A percentile compares a stretch with the other conserved stretches of the same genome.
Evolutionary conservation across 495 filamentous ascomycete species (phyloP).

Genomic region (Clohesyomyces aquaticus): DNA sequence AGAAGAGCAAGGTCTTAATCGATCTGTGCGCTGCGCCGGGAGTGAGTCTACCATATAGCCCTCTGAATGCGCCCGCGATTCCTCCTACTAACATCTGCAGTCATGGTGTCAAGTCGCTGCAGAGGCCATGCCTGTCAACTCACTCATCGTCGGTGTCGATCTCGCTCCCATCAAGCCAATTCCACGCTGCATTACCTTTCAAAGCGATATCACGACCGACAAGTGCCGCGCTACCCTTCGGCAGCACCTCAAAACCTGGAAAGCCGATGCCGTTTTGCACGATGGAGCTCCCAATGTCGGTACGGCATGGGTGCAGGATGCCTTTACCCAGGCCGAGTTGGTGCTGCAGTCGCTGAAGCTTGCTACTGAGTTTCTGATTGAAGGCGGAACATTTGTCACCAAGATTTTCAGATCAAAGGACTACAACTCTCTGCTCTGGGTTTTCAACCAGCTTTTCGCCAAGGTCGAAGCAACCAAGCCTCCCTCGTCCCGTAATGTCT

Average conservation of each 20-base stretch:
- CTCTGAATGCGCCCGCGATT: neutral
- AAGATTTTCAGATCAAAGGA: slow-evolving; percentile 99
- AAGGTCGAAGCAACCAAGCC: slow-evolving; percentile 98
- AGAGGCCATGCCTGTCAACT: slow-evolving; percentile 88
- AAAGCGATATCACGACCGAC: slow-evolving; percentile 97
- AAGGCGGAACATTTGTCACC: slow-evolving; percentile 93
- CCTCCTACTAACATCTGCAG: slow-evolving; percentile 44
- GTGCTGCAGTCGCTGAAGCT: slow-evolving; percentile 88
- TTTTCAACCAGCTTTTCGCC: slow-evolving; percentile 93
- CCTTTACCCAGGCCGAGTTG: slow-evolving; percentile 96
- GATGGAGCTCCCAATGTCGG: slow-evolving; percentile 98
- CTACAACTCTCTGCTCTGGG: slow-evolving; percentile 95
- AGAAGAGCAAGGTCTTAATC: slow-evolving; percentile 91
- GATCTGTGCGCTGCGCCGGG: slow-evolving; percentile 98
- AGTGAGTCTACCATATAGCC: slow-evolving; percentile 56
- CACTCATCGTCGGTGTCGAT: slow-evolving; percentile 93
- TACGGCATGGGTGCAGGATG: slow-evolving; percentile 97
- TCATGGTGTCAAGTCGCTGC: slow-evolving; percentile 99
- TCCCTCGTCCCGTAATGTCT: slow-evolving; percentile 91
- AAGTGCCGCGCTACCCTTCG: slow-evolving; percentile 93
- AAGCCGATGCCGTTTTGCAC: slow-evolving; percentile 95
- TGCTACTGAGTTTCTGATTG: slow-evolving; percentile 87
- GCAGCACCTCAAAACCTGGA: slow-evolving; percentile 93
- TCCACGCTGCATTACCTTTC: slow-evolving; percentile 88
- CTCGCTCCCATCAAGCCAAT: slow-evolving; percentile 95